Evolutionary conservation across 1,284 basidiomycete genomes (phyloP), one percentile per base, ranked within the genome.

Genomic region (Ceraceosorus guamensis): DNA sequence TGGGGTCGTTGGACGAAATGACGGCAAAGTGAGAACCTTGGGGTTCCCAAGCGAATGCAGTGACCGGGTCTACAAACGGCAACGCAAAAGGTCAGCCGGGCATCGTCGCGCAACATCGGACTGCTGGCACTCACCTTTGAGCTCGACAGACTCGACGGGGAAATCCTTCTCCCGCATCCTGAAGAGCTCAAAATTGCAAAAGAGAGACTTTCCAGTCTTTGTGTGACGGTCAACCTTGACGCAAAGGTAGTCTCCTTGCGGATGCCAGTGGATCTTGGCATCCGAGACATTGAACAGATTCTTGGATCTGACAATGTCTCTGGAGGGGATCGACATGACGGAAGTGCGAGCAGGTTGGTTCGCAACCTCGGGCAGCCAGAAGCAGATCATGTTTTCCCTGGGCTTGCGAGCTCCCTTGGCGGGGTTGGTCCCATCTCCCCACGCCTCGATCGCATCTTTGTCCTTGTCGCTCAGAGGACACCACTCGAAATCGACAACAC

Each of bases 181-280:
- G 83, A 98, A 98, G 63, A 99, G 87, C 79, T 99, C 95, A 62
- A 99, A 82, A 79, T 98, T 99, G 80, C 92, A 95, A 81, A 92
- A 98, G 55, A 90, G 91, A 10, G 91, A 92, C 81, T 98, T 98
- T 80, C 97, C 97, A 18, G 91, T 95, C 81, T 98, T 98, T 47
- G 93, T 97, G 78, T 97, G 92, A 59, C 95, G 88, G 79, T 99
- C 95, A 57, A 99, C 95, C 80, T 96, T 97, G 79, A 98, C 95
- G 73, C 95, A 98, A 31, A 99, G 84, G 81, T 91, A 98, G 79
- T 98, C 92, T 51, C 95, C 95, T 77, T 95, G 89, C 73, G 93
- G 95, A 80, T 99, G 95, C 92, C 91, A 99, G 79, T 89, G 88
- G 48, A 99, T 83, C 80, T 97, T 97, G 79, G 92, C 97, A 82